Conservation (phyloP, 371 early-diverging fungal species). For the Syncephalastrum contaminatum region DNA sequence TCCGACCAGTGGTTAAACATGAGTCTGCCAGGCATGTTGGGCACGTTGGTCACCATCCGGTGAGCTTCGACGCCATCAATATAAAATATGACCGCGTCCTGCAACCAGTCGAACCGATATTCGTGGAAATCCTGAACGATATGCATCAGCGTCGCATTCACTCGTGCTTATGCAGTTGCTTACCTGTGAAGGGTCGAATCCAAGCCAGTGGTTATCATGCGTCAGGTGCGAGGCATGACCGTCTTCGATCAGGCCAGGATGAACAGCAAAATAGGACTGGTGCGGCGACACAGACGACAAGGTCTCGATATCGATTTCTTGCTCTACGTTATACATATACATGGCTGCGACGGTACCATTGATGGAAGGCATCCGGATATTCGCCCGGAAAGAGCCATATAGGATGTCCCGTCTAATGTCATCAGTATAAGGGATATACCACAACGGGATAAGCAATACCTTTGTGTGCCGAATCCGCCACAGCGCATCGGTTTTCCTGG, state of each 20-base stretch:
- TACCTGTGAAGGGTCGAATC: constrained; percentile 23
- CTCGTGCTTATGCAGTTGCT: background rate
- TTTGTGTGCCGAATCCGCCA: constrained; percentile 22
- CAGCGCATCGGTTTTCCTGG: constrained; percentile 6
- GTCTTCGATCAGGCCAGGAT: constrained; percentile 24
- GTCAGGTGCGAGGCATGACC: constrained; percentile 26
- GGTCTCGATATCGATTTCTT: constrained; percentile 34
- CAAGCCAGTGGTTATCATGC: constrained; percentile 20
- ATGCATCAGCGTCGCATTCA: background rate
- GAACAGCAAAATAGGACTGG: constrained; percentile 33
- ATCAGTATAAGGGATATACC: background rate
- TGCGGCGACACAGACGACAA: constrained; percentile 22
- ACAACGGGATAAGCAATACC: background rate
- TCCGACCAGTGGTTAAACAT: constrained; percentile 40
- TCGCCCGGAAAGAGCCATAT: constrained; percentile 27
- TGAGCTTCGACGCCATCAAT: constrained; percentile 23
- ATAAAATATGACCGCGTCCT: constrained; percentile 21
- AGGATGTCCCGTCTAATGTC: constrained; percentile 16
- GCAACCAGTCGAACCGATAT: constrained; percentile 37
- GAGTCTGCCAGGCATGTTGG: constrained; percentile 20
- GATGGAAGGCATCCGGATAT: constrained; percentile 18
- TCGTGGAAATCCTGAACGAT: constrained; percentile 26
- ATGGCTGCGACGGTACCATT: constrained; percentile 30
- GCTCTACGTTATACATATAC: constrained; percentile 21
- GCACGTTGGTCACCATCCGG: constrained; percentile 23